Conservation (phyloP, 257 asterid genomes). For the Linaria vulgaris region DNA sequence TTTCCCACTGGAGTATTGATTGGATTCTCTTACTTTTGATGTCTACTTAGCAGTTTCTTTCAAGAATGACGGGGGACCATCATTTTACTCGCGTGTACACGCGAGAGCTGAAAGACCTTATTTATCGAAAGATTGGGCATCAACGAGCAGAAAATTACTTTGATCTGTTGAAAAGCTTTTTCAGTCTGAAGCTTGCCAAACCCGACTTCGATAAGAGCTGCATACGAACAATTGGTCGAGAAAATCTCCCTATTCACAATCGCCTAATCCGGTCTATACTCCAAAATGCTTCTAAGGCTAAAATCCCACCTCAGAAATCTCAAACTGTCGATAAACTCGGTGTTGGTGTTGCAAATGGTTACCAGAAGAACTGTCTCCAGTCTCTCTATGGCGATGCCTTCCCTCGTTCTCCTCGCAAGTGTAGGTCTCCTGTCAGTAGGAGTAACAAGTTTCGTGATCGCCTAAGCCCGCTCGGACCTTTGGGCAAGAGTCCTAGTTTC, state of each 20-base stretch:
- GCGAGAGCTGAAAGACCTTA: conserved; percentile 38
- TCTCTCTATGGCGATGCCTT: conserved; percentile 59
- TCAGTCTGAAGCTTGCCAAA: conserved; percentile 54
- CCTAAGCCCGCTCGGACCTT: conserved; percentile 83
- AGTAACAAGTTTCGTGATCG: conserved; percentile 70
- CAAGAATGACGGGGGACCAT: conserved; percentile 40
- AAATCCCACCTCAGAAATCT: conserved; percentile 53
- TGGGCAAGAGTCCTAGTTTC: conserved; percentile 66
- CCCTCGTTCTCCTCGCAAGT: conserved; percentile 64
- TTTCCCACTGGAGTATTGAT: not conserved
- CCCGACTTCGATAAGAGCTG: conserved; percentile 58
- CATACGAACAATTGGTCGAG: conserved; percentile 61
- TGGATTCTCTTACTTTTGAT: conserved; percentile 16
- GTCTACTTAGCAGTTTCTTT: conserved; percentile 27
- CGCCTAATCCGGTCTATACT: conserved; percentile 58
- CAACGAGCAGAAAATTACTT: conserved; percentile 74
- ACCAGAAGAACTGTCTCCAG: conserved; percentile 49
- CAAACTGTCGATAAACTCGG: conserved; percentile 42
- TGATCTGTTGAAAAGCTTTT: conserved; percentile 48
- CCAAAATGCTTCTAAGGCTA: conserved; percentile 59
- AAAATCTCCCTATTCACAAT: conserved; percentile 70
- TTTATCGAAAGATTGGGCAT: conserved; percentile 43
- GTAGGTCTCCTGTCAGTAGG: conserved; percentile 56
- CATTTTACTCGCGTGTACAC: conserved; percentile 42
- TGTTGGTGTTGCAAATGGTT: conserved; percentile 47